A percentile compares a stretch with the other conserved stretches of the same genome.
phyloP scores from a whole-genome alignment of 2,329 filamentous ascomycete genomes.

The Catunica adiposa region DNA sequence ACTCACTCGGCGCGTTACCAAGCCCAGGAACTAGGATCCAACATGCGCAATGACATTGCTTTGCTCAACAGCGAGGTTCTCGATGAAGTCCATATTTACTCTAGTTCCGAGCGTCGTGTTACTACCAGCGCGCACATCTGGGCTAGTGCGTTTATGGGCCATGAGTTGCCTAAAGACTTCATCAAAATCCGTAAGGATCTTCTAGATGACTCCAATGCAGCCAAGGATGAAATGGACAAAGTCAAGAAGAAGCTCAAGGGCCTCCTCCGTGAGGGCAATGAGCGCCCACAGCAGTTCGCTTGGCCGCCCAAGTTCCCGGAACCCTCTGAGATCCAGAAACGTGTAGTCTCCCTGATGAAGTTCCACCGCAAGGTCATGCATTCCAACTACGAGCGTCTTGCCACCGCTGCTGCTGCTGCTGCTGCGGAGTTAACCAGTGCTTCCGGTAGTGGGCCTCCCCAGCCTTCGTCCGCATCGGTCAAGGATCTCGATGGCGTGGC shows the following conservation, averaged over 20 bases:
- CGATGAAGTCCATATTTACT: constrained; percentile 86
- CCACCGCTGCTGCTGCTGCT: constrained; percentile 24
- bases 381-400: constrained; percentile 73
- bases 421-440: constrained; percentile 1
- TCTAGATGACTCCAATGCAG: constrained; percentile 91
- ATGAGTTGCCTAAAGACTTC: constrained; percentile 69
- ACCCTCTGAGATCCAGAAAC: constrained; percentile 78
- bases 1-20: constrained; percentile 96
- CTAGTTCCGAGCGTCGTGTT: constrained; percentile 85
- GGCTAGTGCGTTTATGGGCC: constrained; percentile 74
- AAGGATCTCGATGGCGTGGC: constrained; percentile 15
- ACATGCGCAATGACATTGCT: constrained; percentile 87
- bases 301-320: constrained; percentile 94
- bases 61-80: constrained; percentile 84
- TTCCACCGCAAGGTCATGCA: constrained; percentile 94
- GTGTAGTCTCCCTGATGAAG: constrained; percentile 91
- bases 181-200: constrained; percentile 89
- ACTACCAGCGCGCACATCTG: constrained; percentile 96
- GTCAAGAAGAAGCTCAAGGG: constrained; percentile 99
- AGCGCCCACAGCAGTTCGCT: constrained; percentile 89
- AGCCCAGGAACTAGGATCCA: constrained; percentile 83
- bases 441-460: not conserved
- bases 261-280: constrained; percentile 76
- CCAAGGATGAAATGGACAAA: constrained; percentile 98
- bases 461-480: not conserved